Conservation (phyloP, 2,329 filamentous ascomycete genomes). For the Verticillium albo-atrum region DNA sequence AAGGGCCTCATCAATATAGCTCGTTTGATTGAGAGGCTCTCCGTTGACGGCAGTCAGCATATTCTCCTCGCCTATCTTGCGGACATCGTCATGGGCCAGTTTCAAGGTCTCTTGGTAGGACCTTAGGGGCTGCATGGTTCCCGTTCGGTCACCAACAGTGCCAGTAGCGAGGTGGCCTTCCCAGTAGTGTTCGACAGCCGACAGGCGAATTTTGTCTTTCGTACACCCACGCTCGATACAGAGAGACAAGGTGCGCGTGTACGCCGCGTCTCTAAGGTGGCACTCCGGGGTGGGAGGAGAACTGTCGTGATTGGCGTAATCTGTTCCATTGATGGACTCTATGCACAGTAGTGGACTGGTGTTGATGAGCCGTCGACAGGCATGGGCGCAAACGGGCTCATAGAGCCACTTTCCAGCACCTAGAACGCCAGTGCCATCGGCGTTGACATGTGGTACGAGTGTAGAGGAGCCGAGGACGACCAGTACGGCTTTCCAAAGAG, state of each 20-base stretch:
- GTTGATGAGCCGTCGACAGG: slow-evolving; percentile 24
- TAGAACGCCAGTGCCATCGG: slow-evolving; percentile 23
- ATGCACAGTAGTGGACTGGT: slow-evolving; percentile 23
- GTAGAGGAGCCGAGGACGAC: neutral
- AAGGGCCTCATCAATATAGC: slow-evolving; percentile 19
- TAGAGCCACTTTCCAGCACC: slow-evolving; percentile 30
- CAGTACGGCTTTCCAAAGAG: neutral
- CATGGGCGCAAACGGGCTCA: slow-evolving; percentile 28
- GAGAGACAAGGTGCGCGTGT: slow-evolving; percentile 26
- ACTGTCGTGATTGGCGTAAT: slow-evolving; percentile 14
- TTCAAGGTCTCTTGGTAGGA: slow-evolving; percentile 17
- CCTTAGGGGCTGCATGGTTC: slow-evolving; percentile 17
- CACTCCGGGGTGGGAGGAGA: slow-evolving; percentile 16
- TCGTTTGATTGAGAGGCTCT: slow-evolving; percentile 24
- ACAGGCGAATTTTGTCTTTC: slow-evolving; percentile 4
- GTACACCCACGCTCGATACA: slow-evolving; percentile 27
- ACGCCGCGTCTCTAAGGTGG: slow-evolving; percentile 21
- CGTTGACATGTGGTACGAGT: neutral
- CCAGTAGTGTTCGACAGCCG: slow-evolving; percentile 21
- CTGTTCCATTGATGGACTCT: slow-evolving; percentile 14
- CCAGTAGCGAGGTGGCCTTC: slow-evolving; percentile 21
- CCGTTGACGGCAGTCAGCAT: neutral
- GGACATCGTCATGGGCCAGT: neutral
- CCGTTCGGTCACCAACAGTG: slow-evolving; percentile 15
- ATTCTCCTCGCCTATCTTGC: neutral